Percentiles rank a stretch among this genome's conserved stretches.
These are phyloP conservation scores for Aspergillus luchuensis DNA, from an alignment of 2,329 filamentous ascomycete genomes.

Conservation along the genomic window DNA sequence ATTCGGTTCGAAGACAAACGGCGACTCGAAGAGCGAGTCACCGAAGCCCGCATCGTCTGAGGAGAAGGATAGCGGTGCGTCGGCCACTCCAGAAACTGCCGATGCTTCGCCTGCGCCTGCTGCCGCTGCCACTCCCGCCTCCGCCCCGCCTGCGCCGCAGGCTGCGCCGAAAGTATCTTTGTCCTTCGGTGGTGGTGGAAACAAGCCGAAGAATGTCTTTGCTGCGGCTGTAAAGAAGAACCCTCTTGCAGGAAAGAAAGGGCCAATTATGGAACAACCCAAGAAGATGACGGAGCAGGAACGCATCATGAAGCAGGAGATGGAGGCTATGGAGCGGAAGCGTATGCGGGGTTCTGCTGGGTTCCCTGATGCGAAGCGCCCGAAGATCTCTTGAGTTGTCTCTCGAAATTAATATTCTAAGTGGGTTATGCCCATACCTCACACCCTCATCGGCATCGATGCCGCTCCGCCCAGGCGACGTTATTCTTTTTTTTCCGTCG, in stretches of 20 bases:
- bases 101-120: slow-evolving; percentile 21
- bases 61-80: slow-evolving; percentile 20
- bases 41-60: slow-evolving; percentile 27
- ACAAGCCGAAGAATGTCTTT: slow-evolving; percentile 68
- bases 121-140: slow-evolving; percentile 12
- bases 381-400: slow-evolving; percentile 32
- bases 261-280: slow-evolving; percentile 58
- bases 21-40: slow-evolving; percentile 27
- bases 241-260: slow-evolving; percentile 68
- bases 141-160: slow-evolving; percentile 20
- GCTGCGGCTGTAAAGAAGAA: slow-evolving; percentile 66
- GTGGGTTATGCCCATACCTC: background rate
- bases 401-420: background rate
- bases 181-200: slow-evolving; percentile 59
- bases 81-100: slow-evolving; percentile 17
- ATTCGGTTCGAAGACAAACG: slow-evolving; percentile 29
- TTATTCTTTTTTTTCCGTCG: background rate
- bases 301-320: slow-evolving; percentile 82
- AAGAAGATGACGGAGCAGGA: slow-evolving; percentile 89
- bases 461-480: background rate
- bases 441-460: background rate
- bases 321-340: slow-evolving; percentile 65
- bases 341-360: slow-evolving; percentile 45
- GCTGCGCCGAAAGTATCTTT: slow-evolving; percentile 56
- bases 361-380: slow-evolving; percentile 38